Percentiles rank a stretch among this genome's conserved stretches.
Evolutionary conservation across 495 filamentous ascomycete species (phyloP).

Genomic region (Neurospora sp.): DNA sequence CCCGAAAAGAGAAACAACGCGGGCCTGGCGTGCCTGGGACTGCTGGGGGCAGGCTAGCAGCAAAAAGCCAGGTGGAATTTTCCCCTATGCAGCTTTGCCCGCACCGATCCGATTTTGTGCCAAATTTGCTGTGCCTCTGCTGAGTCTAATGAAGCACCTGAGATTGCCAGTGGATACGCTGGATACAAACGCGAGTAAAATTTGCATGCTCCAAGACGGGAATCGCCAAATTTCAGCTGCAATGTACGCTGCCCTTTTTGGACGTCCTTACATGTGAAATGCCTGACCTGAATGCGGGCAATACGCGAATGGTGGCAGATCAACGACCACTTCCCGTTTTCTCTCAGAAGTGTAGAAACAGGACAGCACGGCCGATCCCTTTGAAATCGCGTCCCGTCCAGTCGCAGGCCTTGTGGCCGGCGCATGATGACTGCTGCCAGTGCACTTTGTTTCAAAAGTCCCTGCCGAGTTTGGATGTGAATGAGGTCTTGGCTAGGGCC

Average conservation of each 20-base stretch:
- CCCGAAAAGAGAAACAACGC: background rate
- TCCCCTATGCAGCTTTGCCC: background rate
- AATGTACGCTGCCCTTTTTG: background rate
- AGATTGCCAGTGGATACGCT: background rate
- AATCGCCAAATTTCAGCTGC: background rate
- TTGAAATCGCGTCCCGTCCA: background rate
- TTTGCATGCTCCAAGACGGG: background rate
- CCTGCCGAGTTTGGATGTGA: background rate
- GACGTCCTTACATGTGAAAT: background rate
- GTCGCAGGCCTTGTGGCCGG: background rate
- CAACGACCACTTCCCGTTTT: background rate
- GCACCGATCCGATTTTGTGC: background rate
- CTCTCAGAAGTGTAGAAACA: background rate
- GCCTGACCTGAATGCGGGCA: background rate
- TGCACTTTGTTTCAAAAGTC: background rate
- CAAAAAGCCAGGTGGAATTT: background rate
- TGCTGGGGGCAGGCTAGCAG: background rate
- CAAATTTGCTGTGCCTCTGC: background rate
- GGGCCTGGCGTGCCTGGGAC: too few species aligned
- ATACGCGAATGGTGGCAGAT: background rate
- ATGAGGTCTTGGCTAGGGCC: background rate
- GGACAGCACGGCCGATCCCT: background rate
- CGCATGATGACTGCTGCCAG: background rate
- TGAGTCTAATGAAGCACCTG: background rate
- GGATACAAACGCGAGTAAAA: background rate